Evolutionary conservation across 2,329 filamentous ascomycete genomes (phyloP).

Genomic region (Blumeria hordei): DNA sequence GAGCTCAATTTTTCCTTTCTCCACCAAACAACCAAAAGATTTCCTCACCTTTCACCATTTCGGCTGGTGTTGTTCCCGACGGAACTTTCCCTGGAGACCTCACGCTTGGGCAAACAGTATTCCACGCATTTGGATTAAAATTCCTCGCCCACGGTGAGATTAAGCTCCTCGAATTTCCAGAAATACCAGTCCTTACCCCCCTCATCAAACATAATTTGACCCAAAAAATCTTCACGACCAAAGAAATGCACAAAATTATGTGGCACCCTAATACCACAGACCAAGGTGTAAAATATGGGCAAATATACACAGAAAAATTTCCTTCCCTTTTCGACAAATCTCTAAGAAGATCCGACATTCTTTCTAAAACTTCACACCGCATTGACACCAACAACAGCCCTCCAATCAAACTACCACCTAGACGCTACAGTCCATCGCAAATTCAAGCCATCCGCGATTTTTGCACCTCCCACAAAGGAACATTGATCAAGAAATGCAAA

Average conservation of each 20-base stretch:
- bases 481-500: background rate
- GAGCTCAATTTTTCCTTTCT: too few relatives aligned
- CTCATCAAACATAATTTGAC: background rate
- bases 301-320: background rate
- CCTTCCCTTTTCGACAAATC: background rate
- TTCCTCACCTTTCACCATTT: too few relatives aligned
- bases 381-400: background rate
- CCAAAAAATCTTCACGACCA: background rate
- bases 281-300: background rate
- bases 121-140: too few relatives aligned
- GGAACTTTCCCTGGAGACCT: too few relatives aligned
- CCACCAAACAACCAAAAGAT: too few relatives aligned
- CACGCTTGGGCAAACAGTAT: too few relatives aligned
- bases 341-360: background rate
- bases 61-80: too few relatives aligned
- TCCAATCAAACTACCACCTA: background rate
- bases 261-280: background rate
- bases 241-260: background rate
- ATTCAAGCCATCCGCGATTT: background rate
- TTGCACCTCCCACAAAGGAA: background rate
- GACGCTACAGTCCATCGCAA: background rate
- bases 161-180: too few relatives aligned
- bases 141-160: too few relatives aligned
- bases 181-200: too few relatives aligned
- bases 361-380: background rate